Evolutionary conservation across 2,329 filamentous ascomycete genomes (phyloP), one percentile per base, ranked within the genome.

Genomic region (Diaporthe destruens): DNA sequence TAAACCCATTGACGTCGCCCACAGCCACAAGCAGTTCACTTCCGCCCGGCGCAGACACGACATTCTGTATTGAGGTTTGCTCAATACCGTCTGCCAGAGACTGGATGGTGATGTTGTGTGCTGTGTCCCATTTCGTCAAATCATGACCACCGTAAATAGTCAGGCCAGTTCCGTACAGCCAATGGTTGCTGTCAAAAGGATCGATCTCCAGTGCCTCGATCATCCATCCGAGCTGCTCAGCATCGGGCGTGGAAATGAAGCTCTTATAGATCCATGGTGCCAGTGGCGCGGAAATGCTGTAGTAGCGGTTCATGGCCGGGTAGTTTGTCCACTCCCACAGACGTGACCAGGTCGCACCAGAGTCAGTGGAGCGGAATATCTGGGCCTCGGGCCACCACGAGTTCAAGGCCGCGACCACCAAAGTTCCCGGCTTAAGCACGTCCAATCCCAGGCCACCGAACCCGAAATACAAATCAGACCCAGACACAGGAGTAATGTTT

Each of bases 371-470:
- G 32, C 88, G 81, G 80, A 86, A 90, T 47, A 90, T 81, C 69
- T 88, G 85, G 1, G 85, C 87, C 73, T 90, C 88, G 0, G 88
- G 88, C 80, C 84, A 90, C 88, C 88, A 90, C 20, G 84, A 86
- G 79, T 90, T 91, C 53, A 90, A 78, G 1, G 84, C 85, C 0
- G 88, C 87, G 0, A 89, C 88, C 57, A 91, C 85, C 20, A 90
- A 77, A 0, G 88, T 90, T 0, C 88, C 88, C 0, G 88, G 84
- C 32, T 85, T 86, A 75, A 86, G 82, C 74, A 86, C 80, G 61
- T 90, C 88, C 25, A 90, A 80, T 0, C 84, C 82, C 1, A 90
- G 79, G 2, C 88, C 88, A 7, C 88, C 88, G 56, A 89, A 90
- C 1, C 88, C 88, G 71, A 85, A 88, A 76, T 83, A 84, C 6